Evolutionary conservation across 768 basidiomycete species (phyloP).

Genomic region (Jaapia argillacea): DNA sequence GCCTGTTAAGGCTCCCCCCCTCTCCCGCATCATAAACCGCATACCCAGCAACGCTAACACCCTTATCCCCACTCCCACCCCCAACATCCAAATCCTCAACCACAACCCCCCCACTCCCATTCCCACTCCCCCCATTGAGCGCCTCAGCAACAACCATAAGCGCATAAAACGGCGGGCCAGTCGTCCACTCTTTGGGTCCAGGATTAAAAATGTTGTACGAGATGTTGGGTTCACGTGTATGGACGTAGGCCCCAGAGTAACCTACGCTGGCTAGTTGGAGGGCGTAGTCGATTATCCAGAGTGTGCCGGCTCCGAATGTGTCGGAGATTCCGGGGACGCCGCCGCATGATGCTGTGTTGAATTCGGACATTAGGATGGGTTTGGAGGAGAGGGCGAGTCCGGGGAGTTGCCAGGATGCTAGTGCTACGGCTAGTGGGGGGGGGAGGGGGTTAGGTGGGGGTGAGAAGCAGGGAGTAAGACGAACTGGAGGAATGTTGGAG

Average conservation of each 20-base stretch:
- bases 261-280: conserved; percentile 40
- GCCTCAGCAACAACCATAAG: conserved; percentile 36
- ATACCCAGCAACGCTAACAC: conserved; percentile 39
- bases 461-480: conserved; percentile 5
- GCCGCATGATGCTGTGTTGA: conserved; percentile 44
- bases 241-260: conserved; percentile 38
- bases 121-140: conserved; percentile 28
- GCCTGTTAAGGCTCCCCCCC: conserved; percentile 27
- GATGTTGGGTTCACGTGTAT: conserved; percentile 43
- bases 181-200: conserved; percentile 32
- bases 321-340: conserved; percentile 39
- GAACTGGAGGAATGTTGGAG: conserved; percentile 36
- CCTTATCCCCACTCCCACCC: too few species aligned
- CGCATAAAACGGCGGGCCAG: conserved; percentile 41
- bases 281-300: conserved; percentile 45
- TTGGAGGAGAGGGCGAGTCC: conserved; percentile 28
- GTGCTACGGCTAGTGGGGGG: conserved; percentile 15
- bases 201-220: conserved; percentile 41
- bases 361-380: conserved; percentile 40
- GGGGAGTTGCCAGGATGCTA: conserved; percentile 36
- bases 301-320: conserved; percentile 34
- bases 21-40: conserved; percentile 43
- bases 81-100: conserved; percentile 25
- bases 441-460: not conserved
- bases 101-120: conserved; percentile 37